Evolutionary conservation across 148 eudicot genomes (phyloP).

Genomic region (Beta vulgaris): DNA sequence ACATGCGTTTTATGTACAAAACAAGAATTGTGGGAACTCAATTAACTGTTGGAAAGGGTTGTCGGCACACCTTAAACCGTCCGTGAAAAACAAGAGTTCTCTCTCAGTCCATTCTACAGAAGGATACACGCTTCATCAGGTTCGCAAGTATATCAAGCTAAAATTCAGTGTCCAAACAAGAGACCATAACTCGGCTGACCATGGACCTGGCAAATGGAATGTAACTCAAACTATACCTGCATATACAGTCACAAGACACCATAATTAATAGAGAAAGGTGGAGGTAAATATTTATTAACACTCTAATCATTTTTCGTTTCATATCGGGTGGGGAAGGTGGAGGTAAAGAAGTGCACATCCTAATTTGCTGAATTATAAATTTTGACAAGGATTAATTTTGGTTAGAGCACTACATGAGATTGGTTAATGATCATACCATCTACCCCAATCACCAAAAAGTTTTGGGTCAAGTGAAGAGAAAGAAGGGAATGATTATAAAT

Average conservation of each 20-base stretch:
- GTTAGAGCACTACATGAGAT: neutral
- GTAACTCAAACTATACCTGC: constrained; percentile 96
- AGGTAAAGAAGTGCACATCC: too few species aligned
- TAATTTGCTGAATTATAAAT: too few species aligned
- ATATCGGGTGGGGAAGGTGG: too few species aligned
- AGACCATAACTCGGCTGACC: constrained; percentile 67
- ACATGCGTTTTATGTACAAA: constrained; percentile 25
- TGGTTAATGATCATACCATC: too few species aligned
- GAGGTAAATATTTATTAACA: too few species aligned
- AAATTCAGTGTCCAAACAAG: constrained; percentile 93
- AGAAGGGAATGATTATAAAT: neutral
- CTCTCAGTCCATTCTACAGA: neutral
- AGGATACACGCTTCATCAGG: neutral
- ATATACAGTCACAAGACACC: constrained; percentile 6
- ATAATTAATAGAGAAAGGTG: neutral
- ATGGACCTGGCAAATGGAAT: constrained; percentile 89
- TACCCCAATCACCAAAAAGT: neutral
- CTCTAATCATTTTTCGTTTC: too few species aligned
- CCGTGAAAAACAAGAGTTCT: neutral
- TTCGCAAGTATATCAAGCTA: constrained; percentile 22
- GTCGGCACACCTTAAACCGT: neutral
- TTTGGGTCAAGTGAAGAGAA: neutral
- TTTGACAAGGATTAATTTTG: neutral
- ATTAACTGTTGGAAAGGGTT: neutral
- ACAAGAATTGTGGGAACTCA: neutral